Percentiles rank a stretch among this genome's conserved stretches.
Evolutionary conservation across 805 yeast species (phyloP).

Genomic region (Clavispora asparagi): DNA sequence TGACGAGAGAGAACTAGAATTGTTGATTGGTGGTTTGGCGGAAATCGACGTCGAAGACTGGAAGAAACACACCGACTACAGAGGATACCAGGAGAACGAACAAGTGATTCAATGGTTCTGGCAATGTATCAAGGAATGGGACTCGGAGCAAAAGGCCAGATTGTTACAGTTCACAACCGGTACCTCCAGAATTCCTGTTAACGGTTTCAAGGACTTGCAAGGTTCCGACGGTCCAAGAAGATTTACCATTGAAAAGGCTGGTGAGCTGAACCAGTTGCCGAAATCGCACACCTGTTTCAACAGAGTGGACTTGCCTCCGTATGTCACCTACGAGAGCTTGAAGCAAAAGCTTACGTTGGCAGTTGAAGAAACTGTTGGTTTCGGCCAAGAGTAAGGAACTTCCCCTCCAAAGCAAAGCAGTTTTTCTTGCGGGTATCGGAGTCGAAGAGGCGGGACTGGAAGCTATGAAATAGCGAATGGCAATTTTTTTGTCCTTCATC

Average conservation of each 20-base stretch:
- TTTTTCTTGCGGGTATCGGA: background rate
- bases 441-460: background rate
- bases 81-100: conserved; percentile 95
- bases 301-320: conserved; percentile 96
- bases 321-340: conserved; percentile 74
- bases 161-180: conserved; percentile 96
- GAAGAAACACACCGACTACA: conserved; percentile 97
- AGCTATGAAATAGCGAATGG: background rate
- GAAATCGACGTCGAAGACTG: conserved; percentile 98
- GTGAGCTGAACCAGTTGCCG: conserved; percentile 88
- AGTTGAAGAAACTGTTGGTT: conserved; percentile 98
- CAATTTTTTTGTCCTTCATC: background rate
- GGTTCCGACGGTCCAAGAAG: conserved; percentile 99
- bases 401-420: background rate
- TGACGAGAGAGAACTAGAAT: conserved; percentile 95
- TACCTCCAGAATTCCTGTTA: conserved; percentile 97
- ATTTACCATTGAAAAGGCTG: conserved; percentile 97
- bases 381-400: conserved; percentile 79
- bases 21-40: conserved; percentile 95
- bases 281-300: conserved; percentile 98
- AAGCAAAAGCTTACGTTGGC: conserved; percentile 91
- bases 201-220: conserved; percentile 97
- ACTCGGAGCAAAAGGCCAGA: conserved; percentile 93
- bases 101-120: conserved; percentile 99
- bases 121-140: conserved; percentile 92